A percentile compares a stretch with the other conserved stretches of the same genome.
Evolutionary conservation across 73 alveolate genomes (phyloP).

Genomic region (Stentor roeselii): DNA sequence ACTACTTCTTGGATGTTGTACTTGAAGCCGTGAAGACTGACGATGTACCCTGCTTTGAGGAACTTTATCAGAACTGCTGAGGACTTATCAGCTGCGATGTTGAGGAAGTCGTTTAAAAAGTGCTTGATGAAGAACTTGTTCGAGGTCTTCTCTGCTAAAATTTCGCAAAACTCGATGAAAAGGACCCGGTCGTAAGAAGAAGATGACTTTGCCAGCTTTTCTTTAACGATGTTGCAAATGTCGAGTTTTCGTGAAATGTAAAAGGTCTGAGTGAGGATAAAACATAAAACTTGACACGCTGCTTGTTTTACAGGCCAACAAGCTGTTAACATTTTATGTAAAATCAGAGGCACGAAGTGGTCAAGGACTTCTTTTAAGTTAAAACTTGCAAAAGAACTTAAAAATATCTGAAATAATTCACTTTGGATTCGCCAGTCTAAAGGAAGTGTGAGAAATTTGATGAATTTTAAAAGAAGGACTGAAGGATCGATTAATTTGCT

Average conservation of each 20-base stretch:
- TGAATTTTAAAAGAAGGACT: not conserved
- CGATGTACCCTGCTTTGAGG: not conserved
- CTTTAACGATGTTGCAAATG: constrained; percentile 14
- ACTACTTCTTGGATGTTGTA: not conserved
- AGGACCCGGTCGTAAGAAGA: not conserved
- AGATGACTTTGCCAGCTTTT: constrained; percentile 4
- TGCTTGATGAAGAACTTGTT: not conserved
- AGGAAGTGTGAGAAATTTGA: not conserved
- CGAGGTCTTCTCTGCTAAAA: not conserved
- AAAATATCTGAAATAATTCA: not conserved
- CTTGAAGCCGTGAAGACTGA: not conserved
- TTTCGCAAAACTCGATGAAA: not conserved
- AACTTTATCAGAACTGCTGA: not conserved
- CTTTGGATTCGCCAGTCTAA: not conserved
- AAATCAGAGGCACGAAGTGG: not conserved
- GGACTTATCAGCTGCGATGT: not conserved
- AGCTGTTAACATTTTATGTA: constrained; percentile 6
- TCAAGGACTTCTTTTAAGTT: not conserved
- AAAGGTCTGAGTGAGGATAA: not conserved
- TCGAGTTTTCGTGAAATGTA: constrained; percentile 1
- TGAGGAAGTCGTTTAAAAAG: not conserved
- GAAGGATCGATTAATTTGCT: not conserved
- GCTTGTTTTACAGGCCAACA: constrained; percentile 10
- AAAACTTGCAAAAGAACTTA: not conserved
- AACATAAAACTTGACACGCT: not conserved